Conservation (phyloP, 78 protist species). For the Trichosphaerium sp. region DNA sequence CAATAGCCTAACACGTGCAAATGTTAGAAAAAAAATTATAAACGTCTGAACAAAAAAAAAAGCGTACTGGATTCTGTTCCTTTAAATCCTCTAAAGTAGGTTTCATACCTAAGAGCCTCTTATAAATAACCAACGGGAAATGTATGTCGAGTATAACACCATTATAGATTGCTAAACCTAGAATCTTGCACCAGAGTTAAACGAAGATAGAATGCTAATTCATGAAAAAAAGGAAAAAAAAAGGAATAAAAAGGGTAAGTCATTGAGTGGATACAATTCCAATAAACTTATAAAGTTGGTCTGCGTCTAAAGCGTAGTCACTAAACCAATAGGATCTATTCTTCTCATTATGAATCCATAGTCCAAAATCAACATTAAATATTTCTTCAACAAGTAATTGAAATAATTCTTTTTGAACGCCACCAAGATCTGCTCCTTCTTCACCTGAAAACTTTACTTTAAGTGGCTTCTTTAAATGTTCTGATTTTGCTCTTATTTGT, state of each 20-base stretch:
- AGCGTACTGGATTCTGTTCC: slow-evolving; percentile 35
- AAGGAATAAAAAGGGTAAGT: no score
- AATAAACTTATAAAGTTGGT: no score
- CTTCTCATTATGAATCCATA: slow-evolving; percentile 45
- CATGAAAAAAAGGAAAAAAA: no score
- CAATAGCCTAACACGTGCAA: no score
- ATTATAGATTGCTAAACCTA: slow-evolving; percentile 97
- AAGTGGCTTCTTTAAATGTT: slow-evolving; percentile 74
- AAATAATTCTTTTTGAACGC: slow-evolving; percentile 93
- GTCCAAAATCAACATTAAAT: slow-evolving; percentile 72
- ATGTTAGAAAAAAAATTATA: no score
- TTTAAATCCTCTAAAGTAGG: slow-evolving; percentile 40
- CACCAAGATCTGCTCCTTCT: slow-evolving; percentile 96
- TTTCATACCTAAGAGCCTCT: slow-evolving; percentile 46
- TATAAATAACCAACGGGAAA: slow-evolving; percentile 81
- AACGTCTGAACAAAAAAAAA: no score
- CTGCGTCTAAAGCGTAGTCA: no score
- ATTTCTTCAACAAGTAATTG: slow-evolving; percentile 74
- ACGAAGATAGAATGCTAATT: no score
- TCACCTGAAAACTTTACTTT: slow-evolving; percentile 84
- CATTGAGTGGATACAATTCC: no score
- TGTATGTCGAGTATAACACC: slow-evolving; percentile 82
- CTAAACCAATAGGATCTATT: slow-evolving; percentile 71
- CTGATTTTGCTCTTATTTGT: no score
- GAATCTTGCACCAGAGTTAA: no score